phyloP scores from a whole-genome alignment of 768 basidiomycete genomes.

The Rhodotorula taiwanensis region DNA sequence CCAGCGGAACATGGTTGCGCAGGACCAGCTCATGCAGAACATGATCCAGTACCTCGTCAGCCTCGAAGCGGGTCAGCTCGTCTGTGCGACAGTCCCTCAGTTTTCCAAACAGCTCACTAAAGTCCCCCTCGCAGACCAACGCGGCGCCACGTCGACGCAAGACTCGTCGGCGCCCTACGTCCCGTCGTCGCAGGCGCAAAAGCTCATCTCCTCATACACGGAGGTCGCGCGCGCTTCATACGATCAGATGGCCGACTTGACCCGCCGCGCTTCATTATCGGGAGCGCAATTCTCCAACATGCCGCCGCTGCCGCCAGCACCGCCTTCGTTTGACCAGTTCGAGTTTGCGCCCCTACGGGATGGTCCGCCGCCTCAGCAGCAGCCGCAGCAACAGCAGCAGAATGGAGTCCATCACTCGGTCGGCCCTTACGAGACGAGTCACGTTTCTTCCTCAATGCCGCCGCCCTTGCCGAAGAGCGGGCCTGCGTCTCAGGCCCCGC shows the following conservation, averaged over 20 bases:
- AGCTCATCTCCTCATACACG: conserved; percentile 47
- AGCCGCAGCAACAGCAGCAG: not conserved
- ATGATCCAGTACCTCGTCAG: conserved; percentile 74
- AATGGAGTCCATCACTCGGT: conserved; percentile 4
- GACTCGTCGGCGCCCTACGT: conserved; percentile 26
- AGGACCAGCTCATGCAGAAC: conserved; percentile 74
- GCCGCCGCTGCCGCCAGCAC: conserved; percentile 20
- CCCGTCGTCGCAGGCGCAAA: conserved; percentile 38
- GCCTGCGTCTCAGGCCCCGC: too few species aligned
- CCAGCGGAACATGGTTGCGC: conserved; percentile 69
- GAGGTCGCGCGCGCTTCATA: conserved; percentile 64
- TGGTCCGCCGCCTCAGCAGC: not conserved
- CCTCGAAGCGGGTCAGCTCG: conserved; percentile 55
- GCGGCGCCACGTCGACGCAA: conserved; percentile 16
- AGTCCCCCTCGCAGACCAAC: conserved; percentile 22
- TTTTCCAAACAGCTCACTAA: not conserved
- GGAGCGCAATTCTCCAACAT: conserved; percentile 19
- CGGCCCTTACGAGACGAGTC: too few species aligned
- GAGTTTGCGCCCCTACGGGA: conserved; percentile 16
- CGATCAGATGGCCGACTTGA: conserved; percentile 71
- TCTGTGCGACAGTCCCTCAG: not conserved
- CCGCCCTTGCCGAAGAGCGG: too few species aligned
- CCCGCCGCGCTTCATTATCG: conserved; percentile 51
- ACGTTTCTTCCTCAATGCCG: too few species aligned
- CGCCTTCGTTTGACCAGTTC: conserved; percentile 26